A percentile compares a stretch with the other conserved stretches of the same genome.
These are phyloP conservation scores for Silene latifolia DNA, from an alignment of 148 eudicot genomes.

Conservation along the genomic window DNA sequence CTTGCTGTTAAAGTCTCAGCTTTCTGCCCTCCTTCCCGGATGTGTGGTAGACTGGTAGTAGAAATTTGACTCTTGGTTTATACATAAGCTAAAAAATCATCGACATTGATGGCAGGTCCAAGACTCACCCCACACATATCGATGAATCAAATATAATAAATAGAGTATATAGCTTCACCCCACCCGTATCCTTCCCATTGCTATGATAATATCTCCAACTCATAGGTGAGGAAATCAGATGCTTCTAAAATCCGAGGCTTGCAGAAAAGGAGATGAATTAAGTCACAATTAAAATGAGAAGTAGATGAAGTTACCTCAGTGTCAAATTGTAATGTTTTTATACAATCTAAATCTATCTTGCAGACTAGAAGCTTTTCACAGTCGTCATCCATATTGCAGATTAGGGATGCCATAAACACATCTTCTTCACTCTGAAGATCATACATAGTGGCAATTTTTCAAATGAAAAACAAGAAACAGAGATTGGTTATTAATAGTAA, in stretches of 20 bases:
- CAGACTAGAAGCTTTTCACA: constrained; percentile 85
- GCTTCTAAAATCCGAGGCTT: neutral
- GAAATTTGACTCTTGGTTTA: neutral
- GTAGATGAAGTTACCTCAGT: constrained; percentile 60
- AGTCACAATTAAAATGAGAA: neutral
- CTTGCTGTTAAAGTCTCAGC: neutral
- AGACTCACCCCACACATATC: too few species aligned
- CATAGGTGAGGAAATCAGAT: constrained; percentile 4
- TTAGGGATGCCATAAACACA: constrained; percentile 82
- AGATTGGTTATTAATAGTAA: neutral
- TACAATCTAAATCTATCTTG: constrained; percentile 86
- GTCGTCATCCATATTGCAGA: constrained; percentile 81
- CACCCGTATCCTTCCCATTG: too few species aligned
- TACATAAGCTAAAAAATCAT: neutral
- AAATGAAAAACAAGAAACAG: constrained; percentile 2
- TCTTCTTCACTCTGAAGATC: constrained; percentile 65
- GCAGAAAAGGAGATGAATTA: neutral
- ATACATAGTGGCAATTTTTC: neutral
- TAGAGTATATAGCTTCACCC: too few species aligned
- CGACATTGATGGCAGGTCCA: too few species aligned
- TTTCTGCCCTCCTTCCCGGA: neutral
- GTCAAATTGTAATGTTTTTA: constrained; percentile 77
- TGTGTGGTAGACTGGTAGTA: neutral
- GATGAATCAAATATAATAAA: too few species aligned
- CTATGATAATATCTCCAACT: neutral